These are phyloP conservation scores for Dothidotthia symphoricarpi DNA, from an alignment of 2,329 filamentous ascomycete genomes.

Conservation along the genomic window DNA sequence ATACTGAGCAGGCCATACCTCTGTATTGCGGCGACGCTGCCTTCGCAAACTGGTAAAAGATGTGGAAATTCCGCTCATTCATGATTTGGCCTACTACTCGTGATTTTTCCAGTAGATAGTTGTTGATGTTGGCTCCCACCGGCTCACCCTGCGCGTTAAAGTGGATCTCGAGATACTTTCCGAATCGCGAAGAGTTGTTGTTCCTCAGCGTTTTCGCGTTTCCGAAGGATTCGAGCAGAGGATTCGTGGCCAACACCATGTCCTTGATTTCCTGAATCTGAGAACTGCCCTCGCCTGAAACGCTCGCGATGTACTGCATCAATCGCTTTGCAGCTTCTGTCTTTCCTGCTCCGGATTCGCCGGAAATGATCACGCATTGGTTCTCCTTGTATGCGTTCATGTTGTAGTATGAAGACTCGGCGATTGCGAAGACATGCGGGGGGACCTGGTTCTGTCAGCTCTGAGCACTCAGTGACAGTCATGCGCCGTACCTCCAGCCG, in stretches of 20 bases:
- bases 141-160: slow-evolving; percentile 92
- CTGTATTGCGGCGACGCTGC: slow-evolving; percentile 84
- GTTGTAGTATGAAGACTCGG: slow-evolving; percentile 96
- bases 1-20: slow-evolving; percentile 38
- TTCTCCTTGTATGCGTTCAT: slow-evolving; percentile 99
- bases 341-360: slow-evolving; percentile 96
- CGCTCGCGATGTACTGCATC: slow-evolving; percentile 99
- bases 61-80: slow-evolving; percentile 98
- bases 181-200: slow-evolving; percentile 98
- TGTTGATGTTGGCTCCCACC: slow-evolving; percentile 94
- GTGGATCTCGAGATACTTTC: slow-evolving; percentile 96
- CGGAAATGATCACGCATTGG: slow-evolving; percentile 98
- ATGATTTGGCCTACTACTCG: slow-evolving; percentile 91
- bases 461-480: not conserved
- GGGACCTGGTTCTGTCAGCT: slow-evolving; percentile 56
- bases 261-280: slow-evolving; percentile 97
- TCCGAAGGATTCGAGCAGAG: slow-evolving; percentile 92
- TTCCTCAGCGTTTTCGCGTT: slow-evolving; percentile 98
- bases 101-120: slow-evolving; percentile 94
- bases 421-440: slow-evolving; percentile 95
- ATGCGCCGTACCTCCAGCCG: slow-evolving; percentile 64
- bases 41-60: slow-evolving; percentile 99
- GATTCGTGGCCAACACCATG: slow-evolving; percentile 98
- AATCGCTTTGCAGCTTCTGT: slow-evolving; percentile 97
- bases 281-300: slow-evolving; percentile 79